These are phyloP conservation scores for Podila verticillata DNA, from an alignment of 192 early-diverging fungal genomes.

Conservation along the genomic window DNA sequence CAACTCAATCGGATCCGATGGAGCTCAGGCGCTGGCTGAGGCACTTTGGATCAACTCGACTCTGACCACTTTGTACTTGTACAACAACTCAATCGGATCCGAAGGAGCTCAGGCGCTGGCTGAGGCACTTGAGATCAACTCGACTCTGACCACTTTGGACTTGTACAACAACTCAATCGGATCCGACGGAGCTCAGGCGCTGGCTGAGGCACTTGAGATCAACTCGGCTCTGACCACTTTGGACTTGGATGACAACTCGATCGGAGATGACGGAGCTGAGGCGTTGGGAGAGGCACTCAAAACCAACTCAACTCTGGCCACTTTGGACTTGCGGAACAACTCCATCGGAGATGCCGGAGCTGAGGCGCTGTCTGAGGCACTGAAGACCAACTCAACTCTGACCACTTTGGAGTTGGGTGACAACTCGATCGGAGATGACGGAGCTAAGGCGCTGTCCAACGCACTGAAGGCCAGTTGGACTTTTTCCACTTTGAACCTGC, in stretches of 20 bases:
- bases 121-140: no score
- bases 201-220: conserved; percentile 24
- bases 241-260: neutral
- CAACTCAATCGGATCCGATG: no score
- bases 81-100: neutral
- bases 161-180: no score
- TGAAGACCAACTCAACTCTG: conserved; percentile 9
- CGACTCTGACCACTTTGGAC: no score
- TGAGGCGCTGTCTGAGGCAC: conserved; percentile 1
- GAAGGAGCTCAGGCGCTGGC: neutral
- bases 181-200: neutral
- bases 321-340: no score
- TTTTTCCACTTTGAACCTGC: conserved; percentile 6
- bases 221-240: conserved; percentile 25
- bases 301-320: no score
- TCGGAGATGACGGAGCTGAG: no score
- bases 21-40: neutral
- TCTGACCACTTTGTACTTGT: conserved; percentile 3
- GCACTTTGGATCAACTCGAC: conserved; percentile 8
- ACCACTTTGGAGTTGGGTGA: conserved; percentile 6
- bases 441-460: conserved; percentile 3
- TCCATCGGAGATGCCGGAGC: neutral
- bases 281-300: no score
- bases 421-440: no score
- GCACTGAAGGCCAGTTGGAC: conserved; percentile 27